Percentiles rank a stretch among this genome's conserved stretches.
phyloP scores from a whole-genome alignment of 768 basidiomycete genomes.

The Udeniomyces megalosporus region DNA sequence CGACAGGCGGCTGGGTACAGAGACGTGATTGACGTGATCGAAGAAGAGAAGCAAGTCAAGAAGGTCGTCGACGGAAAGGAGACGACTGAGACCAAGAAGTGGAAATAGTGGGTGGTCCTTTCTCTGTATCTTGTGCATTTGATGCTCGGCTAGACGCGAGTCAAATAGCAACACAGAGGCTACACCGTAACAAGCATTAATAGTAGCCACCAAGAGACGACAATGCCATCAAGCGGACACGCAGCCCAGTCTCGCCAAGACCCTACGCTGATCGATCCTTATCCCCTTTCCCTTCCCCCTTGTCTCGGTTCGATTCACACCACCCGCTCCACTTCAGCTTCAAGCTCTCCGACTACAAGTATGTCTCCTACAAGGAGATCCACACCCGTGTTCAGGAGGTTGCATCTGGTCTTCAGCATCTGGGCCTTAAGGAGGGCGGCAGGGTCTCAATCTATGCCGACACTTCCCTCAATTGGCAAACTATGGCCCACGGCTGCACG shows the following conservation, averaged over 20 bases:
- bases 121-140: background rate
- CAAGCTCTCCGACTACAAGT: constrained; percentile 25
- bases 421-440: constrained; percentile 18
- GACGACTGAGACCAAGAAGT: constrained; percentile 25
- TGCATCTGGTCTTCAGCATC: constrained; percentile 21
- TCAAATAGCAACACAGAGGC: too few species aligned
- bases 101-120: constrained; percentile 26
- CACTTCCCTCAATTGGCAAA: constrained; percentile 28
- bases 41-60: constrained; percentile 26
- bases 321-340: constrained; percentile 20
- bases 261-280: background rate
- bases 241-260: background rate
- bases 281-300: background rate
- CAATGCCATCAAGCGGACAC: too few species aligned
- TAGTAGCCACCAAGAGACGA: too few species aligned
- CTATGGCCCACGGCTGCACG: constrained; percentile 12
- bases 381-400: constrained; percentile 15
- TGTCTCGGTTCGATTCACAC: background rate
- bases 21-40: constrained; percentile 24
- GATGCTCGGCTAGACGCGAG: background rate
- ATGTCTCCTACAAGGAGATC: constrained; percentile 25
- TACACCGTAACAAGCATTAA: too few species aligned
- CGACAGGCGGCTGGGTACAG: constrained; percentile 22
- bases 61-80: constrained; percentile 22
- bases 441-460: constrained; percentile 28